These are phyloP conservation scores for Aspergillus glaucus DNA, from an alignment of 2,329 filamentous ascomycete species.

Conservation along the genomic window DNA sequence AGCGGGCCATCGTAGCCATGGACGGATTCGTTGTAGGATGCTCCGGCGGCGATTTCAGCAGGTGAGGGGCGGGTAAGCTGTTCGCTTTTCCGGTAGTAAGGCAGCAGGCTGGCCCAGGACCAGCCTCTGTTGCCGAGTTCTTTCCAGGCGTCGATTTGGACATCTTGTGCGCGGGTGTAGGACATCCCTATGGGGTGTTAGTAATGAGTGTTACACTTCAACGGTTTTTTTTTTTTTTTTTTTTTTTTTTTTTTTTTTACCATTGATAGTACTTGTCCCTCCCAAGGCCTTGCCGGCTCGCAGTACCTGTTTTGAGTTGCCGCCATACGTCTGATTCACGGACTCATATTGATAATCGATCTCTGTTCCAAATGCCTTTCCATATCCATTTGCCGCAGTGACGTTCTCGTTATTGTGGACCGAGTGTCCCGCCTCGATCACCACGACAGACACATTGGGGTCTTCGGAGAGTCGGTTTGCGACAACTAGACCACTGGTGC, in stretches of 20 bases:
- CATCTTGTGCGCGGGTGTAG: constrained; percentile 32
- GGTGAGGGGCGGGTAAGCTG: constrained; percentile 15
- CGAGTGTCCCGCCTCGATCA: constrained; percentile 29
- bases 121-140: constrained; percentile 24
- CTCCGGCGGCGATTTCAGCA: constrained; percentile 15
- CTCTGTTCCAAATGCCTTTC: constrained; percentile 22
- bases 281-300: constrained; percentile 40
- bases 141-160: constrained; percentile 36
- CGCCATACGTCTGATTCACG: constrained; percentile 33
- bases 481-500: constrained; percentile 29
- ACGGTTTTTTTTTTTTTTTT: neutral
- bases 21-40: constrained; percentile 18
- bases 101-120: constrained; percentile 22
- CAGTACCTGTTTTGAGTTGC: constrained; percentile 24
- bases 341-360: constrained; percentile 39
- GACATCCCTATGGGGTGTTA: constrained; percentile 23
- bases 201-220: constrained; percentile 21
- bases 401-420: constrained; percentile 25
- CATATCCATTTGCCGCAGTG: constrained; percentile 18
- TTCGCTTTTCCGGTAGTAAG: constrained; percentile 23
- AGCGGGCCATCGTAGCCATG: constrained; percentile 23
- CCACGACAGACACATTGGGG: constrained; percentile 20
- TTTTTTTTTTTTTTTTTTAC: constrained; percentile 13
- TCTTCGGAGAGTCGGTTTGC: constrained; percentile 32
- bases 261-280: constrained; percentile 42